Evolutionary conservation across 805 yeast genomes (phyloP).

Genomic region (Yarrowia alimentaria): DNA sequence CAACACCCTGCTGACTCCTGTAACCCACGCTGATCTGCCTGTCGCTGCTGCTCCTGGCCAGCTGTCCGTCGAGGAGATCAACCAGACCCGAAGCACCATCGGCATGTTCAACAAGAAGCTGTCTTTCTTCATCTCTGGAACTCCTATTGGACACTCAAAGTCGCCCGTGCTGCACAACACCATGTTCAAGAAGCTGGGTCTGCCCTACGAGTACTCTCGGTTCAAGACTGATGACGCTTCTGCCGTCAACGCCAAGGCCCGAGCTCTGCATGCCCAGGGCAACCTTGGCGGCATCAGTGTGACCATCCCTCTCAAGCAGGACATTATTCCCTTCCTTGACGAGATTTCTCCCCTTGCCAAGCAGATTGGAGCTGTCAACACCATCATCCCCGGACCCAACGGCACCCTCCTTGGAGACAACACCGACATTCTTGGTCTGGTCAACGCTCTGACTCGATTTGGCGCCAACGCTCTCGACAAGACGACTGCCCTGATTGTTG

Average conservation of each 20-base stretch:
- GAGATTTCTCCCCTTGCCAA: slow-evolving; percentile 74
- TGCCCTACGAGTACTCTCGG: slow-evolving; percentile 68
- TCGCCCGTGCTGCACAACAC: slow-evolving; percentile 86
- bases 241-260: slow-evolving; percentile 53
- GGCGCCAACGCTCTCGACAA: slow-evolving; percentile 47
- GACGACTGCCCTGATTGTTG: slow-evolving; percentile 72
- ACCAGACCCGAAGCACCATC: slow-evolving; percentile 53
- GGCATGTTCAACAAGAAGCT: slow-evolving; percentile 62
- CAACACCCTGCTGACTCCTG: slow-evolving; percentile 77
- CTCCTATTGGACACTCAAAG: slow-evolving; percentile 80
- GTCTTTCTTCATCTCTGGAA: slow-evolving; percentile 68
- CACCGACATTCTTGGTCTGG: slow-evolving; percentile 94
- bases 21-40: slow-evolving; percentile 69
- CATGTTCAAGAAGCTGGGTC: slow-evolving; percentile 67
- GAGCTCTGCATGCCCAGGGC: slow-evolving; percentile 40
- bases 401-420: slow-evolving; percentile 70
- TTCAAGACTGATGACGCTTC: slow-evolving; percentile 66
- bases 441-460: slow-evolving; percentile 57
- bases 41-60: slow-evolving; percentile 79
- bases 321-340: slow-evolving; percentile 63
- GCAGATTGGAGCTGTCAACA: slow-evolving; percentile 91
- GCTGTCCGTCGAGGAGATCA: slow-evolving; percentile 62
- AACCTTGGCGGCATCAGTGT: slow-evolving; percentile 91
- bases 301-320: slow-evolving; percentile 89
- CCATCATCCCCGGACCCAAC: slow-evolving; percentile 56